Evolutionary conservation across 2,329 filamentous ascomycete species (phyloP), one percentile per base, ranked within the genome.

Genomic region (Colletotrichum magnum): DNA sequence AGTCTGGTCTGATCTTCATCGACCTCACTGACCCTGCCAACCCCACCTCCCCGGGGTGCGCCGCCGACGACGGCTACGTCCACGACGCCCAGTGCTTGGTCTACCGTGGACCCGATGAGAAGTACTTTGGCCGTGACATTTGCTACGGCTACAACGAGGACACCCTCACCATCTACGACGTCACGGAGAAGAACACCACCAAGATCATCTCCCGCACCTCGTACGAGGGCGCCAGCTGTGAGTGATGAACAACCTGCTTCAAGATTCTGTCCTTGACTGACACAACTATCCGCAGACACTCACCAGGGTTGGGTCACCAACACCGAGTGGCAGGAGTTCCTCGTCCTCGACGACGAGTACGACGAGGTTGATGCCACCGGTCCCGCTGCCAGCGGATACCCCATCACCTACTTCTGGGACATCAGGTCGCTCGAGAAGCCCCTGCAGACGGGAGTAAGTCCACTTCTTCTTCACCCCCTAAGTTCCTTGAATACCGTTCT

Each of bases 111-210:
- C 84, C 85, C 0, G 84, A 87, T 69, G 76, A 73, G 13, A 75
- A 79, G 58, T 87, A 83, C 71, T 73, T 75, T 2, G 84, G 83
- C 39, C 78, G 76, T 6, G 83, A 87, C 68, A 85, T 87, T 65
- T 87, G 85, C 80, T 87, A 86, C 68, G 84, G 83, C 21, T 87
- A 86, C 78, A 85, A 86, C 71, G 85, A 85, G 71, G 83, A 86
- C 67, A 82, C 81, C 0, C 73, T 86, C 51, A 85, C 84, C 47
- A 84, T 86, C 65, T 86, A 83, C 74, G 85, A 87, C 64, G 81
- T 87, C 12, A 86, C 83, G 18, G 77, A 86, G 75, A 86, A 86
- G 77, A 77, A 79, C 39, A 76, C 76, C 58, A 75, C 80, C 58
- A 80, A 75, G n/a, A 79, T 87, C 69, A 81, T 89, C 69, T 87